Percentiles rank a stretch among this genome's conserved stretches.
Conservation (phyloP, 352 stramenopile species). For the Thraustotheca clavata region DNA sequence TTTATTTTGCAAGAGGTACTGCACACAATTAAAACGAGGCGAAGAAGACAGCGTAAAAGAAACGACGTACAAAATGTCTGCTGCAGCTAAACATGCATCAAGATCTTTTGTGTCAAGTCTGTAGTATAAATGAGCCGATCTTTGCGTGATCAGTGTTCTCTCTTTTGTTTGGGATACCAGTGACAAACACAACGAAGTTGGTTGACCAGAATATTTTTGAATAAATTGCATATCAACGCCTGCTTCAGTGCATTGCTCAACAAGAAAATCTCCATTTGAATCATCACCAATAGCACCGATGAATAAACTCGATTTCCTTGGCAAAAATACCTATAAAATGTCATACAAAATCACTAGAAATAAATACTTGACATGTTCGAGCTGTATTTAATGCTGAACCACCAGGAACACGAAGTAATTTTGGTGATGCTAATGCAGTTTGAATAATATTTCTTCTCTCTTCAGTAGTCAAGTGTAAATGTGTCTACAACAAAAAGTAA, state of each 20-base stretch:
- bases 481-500: neutral
- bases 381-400: conserved; percentile 19
- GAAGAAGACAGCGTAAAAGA: neutral
- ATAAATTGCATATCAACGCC: conserved; percentile 12
- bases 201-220: neutral
- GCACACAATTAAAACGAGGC: neutral
- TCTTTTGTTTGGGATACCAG: conserved; percentile 5
- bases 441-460: neutral
- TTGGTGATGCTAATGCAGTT: neutral
- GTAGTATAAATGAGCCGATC: conserved; percentile 1
- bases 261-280: neutral
- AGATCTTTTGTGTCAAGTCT: neutral
- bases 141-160: conserved; percentile 10
- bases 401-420: neutral
- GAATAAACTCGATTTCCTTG: neutral
- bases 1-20: neutral
- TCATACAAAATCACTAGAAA: neutral
- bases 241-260: neutral
- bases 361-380: conserved; percentile 4
- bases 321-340: conserved; percentile 5
- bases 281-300: conserved; percentile 18
- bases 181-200: conserved; percentile 10
- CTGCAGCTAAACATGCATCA: neutral
- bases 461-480: neutral
- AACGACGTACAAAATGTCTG: conserved; percentile 13